phyloP scores from a whole-genome alignment of 768 basidiomycete genomes.

The Trametes maxima region DNA sequence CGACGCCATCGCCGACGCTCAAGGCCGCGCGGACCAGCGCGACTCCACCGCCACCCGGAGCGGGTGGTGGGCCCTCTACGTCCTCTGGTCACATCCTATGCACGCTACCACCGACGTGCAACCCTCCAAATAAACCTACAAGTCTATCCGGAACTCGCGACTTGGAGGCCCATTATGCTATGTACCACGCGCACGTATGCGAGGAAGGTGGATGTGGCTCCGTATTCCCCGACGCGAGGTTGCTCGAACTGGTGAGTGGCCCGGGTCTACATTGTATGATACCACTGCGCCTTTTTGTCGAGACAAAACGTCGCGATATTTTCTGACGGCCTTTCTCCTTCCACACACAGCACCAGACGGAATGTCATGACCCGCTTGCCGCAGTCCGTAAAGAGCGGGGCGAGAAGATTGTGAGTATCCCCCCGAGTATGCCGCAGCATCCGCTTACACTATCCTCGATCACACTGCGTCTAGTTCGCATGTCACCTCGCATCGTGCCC shows the following conservation, averaged over 20 bases:
- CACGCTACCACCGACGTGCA: conserved; percentile 83
- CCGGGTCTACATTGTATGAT: neutral
- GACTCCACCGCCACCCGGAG: conserved; percentile 11
- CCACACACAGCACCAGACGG: conserved; percentile 67
- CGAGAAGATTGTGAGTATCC: conserved; percentile 74
- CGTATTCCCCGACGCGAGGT: conserved; percentile 82
- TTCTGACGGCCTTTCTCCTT: conserved; percentile 1
- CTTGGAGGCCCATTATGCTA: conserved; percentile 82
- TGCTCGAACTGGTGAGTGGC: conserved; percentile 75
- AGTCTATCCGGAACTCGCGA: conserved; percentile 66
- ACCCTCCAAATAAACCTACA: conserved; percentile 56
- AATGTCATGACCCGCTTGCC: conserved; percentile 88
- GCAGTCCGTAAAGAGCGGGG: conserved; percentile 75
- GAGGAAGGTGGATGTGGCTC: conserved; percentile 67
- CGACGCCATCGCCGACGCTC: conserved; percentile 19
- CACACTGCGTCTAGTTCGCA: conserved; percentile 56
- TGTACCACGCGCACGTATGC: conserved; percentile 83
- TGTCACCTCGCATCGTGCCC: conserved; percentile 70
- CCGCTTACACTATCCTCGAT: neutral
- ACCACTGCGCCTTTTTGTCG: no score
- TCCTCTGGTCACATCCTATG: conserved; percentile 54
- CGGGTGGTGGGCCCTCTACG: conserved; percentile 5
- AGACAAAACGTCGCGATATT: neutral
- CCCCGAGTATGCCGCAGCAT: neutral
- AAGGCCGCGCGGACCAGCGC: conserved; percentile 27